phyloP scores from a whole-genome alignment of 129 eudicot genomes.

The Logfia minima region DNA sequence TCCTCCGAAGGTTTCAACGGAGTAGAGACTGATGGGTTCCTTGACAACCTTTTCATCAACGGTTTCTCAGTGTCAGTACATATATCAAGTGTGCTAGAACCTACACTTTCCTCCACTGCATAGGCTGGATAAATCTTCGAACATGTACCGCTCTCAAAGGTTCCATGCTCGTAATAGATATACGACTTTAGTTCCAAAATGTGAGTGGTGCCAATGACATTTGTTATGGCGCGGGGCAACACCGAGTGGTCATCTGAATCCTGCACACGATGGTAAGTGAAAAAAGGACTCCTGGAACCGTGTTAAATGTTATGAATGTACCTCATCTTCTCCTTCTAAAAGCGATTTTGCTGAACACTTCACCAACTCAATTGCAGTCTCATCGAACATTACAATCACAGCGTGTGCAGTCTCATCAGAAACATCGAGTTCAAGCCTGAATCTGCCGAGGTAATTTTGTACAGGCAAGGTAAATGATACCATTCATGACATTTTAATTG shows the following conservation, averaged over 20 bases:
- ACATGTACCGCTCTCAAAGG: neutral
- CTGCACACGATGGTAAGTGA: neutral
- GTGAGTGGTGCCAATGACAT: too few relatives aligned
- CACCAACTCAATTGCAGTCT: neutral
- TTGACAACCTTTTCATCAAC: too few relatives aligned
- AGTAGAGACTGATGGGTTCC: too few relatives aligned
- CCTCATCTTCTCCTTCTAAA: neutral
- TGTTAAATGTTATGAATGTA: neutral
- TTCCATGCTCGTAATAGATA: neutral
- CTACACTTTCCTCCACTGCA: too few relatives aligned
- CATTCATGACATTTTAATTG: too few relatives aligned
- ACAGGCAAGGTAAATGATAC: neutral
- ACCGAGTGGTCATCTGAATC: neutral
- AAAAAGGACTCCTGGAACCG: neutral
- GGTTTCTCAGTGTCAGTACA: too few relatives aligned
- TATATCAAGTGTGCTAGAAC: too few relatives aligned
- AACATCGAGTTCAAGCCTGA: neutral
- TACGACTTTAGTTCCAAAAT: neutral
- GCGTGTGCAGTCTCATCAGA: neutral
- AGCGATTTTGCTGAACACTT: neutral
- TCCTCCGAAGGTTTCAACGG: too few relatives aligned
- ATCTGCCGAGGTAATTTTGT: neutral
- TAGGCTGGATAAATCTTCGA: too few relatives aligned
- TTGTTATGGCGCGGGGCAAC: neutral
- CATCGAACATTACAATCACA: neutral